Percentiles rank a stretch among this genome's conserved stretches.
These are phyloP conservation scores for Kalaharituber pfeilii DNA, from an alignment of 2,329 filamentous ascomycete species.

Conservation along the genomic window DNA sequence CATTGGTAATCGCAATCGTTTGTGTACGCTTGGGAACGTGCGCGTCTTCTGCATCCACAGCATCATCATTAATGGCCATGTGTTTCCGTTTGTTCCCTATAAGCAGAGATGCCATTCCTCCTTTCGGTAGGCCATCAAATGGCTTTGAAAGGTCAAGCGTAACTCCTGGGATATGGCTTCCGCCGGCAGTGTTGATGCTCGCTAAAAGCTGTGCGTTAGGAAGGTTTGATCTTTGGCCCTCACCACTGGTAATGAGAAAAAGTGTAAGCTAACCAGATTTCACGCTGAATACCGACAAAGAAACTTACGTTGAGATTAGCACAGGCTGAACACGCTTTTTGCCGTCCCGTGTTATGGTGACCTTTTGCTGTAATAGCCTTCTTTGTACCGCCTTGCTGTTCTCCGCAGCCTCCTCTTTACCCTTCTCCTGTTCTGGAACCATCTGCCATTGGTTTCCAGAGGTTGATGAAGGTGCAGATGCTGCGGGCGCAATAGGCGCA, in stretches of 20 bases:
- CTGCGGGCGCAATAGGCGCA: conserved; percentile 34
- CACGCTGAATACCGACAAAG: not conserved
- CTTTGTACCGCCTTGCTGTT: conserved; percentile 16
- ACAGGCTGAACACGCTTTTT: conserved; percentile 90
- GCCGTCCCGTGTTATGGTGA: conserved; percentile 89
- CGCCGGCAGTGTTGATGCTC: conserved; percentile 9
- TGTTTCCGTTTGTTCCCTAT: conserved; percentile 87
- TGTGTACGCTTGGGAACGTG: conserved; percentile 23
- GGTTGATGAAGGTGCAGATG: no score
- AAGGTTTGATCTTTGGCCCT: conserved; percentile 20
- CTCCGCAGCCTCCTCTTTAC: conserved; percentile 20
- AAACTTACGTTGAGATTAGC: conserved; percentile 53
- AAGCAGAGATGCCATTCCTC: conserved; percentile 68
- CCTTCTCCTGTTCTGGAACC: conserved; percentile 18
- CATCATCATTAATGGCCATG: conserved; percentile 53
- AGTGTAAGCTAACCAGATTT: not conserved
- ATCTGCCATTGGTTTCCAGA: conserved; percentile 25
- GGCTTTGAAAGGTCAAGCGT: conserved; percentile 83
- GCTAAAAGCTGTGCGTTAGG: conserved; percentile 22
- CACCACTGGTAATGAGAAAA: conserved; percentile 10
- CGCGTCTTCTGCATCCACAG: conserved; percentile 44
- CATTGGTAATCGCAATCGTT: conserved; percentile 41
- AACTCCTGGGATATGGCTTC: conserved; percentile 29
- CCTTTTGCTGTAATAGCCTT: conserved; percentile 64
- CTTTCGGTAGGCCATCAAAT: conserved; percentile 79